Conservation (phyloP, 768 basidiomycete species). For the Cytidiella melzeri region DNA sequence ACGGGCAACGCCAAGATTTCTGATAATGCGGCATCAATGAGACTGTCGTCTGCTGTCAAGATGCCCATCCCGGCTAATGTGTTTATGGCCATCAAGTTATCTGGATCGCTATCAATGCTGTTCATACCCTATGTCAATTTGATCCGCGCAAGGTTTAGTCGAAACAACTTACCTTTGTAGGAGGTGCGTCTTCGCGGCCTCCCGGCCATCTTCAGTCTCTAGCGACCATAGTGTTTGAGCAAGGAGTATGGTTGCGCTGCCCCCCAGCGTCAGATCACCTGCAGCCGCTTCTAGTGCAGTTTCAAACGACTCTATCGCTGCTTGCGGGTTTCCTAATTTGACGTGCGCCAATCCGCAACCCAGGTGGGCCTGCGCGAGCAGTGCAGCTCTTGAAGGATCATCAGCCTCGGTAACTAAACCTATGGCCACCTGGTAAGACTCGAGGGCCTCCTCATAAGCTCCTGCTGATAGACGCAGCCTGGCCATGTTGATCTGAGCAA, state of each 20-base stretch:
- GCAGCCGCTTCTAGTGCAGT: conserved; percentile 51
- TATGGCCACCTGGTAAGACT: conserved; percentile 66
- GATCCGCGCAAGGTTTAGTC: background rate
- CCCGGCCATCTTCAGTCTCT: conserved; percentile 67
- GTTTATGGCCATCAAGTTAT: conserved; percentile 77
- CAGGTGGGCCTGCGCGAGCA: conserved; percentile 61
- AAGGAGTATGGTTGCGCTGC: conserved; percentile 73
- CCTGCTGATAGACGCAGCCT: conserved; percentile 60
- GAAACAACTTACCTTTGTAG: conserved; percentile 64
- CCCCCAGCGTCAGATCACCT: conserved; percentile 42
- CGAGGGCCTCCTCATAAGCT: conserved; percentile 54
- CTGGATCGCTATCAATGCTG: conserved; percentile 74
- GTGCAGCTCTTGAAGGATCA: conserved; percentile 29
- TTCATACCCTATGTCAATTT: background rate
- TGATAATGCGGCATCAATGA: conserved; percentile 81
- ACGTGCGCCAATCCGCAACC: conserved; percentile 71
- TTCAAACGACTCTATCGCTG: conserved; percentile 65
- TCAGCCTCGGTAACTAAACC: conserved; percentile 56
- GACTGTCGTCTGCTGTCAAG: conserved; percentile 65
- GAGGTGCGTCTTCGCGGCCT: conserved; percentile 71
- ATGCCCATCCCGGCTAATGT: conserved; percentile 88
- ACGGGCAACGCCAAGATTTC: conserved; percentile 70
- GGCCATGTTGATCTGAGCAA: conserved; percentile 79
- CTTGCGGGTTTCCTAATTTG: conserved; percentile 53
- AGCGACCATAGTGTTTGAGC: conserved; percentile 83